Percentiles rank a stretch among this genome's conserved stretches.
Conservation (phyloP, 2,329 filamentous ascomycete species). For the Cladorrhinum sp. region DNA sequence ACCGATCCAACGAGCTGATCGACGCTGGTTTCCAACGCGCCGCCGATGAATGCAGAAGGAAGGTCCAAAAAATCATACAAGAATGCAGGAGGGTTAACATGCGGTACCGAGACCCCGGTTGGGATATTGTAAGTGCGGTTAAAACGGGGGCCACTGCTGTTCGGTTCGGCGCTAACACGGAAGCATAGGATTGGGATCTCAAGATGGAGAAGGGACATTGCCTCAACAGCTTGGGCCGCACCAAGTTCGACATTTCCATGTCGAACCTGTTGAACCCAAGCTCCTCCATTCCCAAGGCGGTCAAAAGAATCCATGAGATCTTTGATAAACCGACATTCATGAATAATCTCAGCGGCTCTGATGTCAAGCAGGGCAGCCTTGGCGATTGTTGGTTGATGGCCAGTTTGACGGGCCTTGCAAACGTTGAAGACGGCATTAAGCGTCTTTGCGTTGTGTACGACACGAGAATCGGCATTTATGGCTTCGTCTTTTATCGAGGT, state of each 20-base stretch:
- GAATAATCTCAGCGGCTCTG: conserved; percentile 62
- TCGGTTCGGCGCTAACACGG: conserved; percentile 21
- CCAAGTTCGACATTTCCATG: conserved; percentile 50
- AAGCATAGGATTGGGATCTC: conserved; percentile 59
- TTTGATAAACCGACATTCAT: conserved; percentile 71
- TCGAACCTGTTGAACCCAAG: conserved; percentile 45
- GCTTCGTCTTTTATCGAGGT: conserved; percentile 80
- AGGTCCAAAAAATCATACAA: conserved; percentile 58
- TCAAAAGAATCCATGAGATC: conserved; percentile 72
- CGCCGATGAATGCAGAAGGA: conserved; percentile 60
- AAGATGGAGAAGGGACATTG: conserved; percentile 60
- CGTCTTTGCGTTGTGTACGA: conserved; percentile 74
- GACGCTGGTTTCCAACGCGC: conserved; percentile 61
- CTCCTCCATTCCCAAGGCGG: conserved; percentile 63
- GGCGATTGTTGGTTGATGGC: conserved; percentile 87
- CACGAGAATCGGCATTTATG: conserved; percentile 75
- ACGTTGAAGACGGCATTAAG: conserved; percentile 67
- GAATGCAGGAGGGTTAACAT: conserved; percentile 73
- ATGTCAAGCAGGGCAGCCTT: conserved; percentile 73
- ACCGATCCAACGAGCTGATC: conserved; percentile 58
- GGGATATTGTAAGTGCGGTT: conserved; percentile 51
- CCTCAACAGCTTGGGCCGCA: conserved; percentile 51
- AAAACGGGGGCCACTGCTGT: conserved; percentile 24
- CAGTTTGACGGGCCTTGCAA: conserved; percentile 71
- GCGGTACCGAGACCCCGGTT: conserved; percentile 69